These are phyloP conservation scores for Medicago lupulina DNA, from an alignment of 306 rosid genomes.

Conservation along the genomic window DNA sequence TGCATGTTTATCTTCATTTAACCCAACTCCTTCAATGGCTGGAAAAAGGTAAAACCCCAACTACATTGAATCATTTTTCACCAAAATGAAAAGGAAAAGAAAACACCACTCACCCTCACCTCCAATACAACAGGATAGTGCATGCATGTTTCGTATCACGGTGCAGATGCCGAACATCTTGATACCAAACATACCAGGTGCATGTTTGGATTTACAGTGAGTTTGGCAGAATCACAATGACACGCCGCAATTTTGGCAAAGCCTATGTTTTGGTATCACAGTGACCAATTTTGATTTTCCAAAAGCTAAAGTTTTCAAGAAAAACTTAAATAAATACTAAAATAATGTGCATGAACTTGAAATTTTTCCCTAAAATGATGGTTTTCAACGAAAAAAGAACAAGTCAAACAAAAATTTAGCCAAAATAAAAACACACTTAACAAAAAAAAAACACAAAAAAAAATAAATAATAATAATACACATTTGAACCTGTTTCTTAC, in stretches of 20 bases:
- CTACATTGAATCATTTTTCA: background rate
- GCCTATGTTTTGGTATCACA: too few relatives aligned
- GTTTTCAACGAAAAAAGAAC: background rate
- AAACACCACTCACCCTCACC: background rate
- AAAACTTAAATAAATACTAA: background rate
- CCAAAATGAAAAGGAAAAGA: background rate
- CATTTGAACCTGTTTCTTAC: constrained; percentile 2
- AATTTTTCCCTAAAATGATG: constrained; percentile 6
- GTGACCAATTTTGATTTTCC: too few relatives aligned
- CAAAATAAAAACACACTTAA: background rate
- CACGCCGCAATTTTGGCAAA: too few relatives aligned
- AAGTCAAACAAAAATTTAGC: constrained; percentile 18
- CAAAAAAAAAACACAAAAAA: background rate
- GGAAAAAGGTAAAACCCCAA: background rate
- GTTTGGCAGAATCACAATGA: too few relatives aligned
- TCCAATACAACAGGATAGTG: constrained; percentile 7
- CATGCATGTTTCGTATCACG: too few relatives aligned
- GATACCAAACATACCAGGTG: too few relatives aligned
- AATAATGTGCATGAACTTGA: background rate
- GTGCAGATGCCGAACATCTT: too few relatives aligned
- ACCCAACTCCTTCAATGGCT: constrained; percentile 12
- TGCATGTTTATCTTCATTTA: constrained; percentile 3
- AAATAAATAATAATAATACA: background rate
- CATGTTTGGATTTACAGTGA: too few relatives aligned
- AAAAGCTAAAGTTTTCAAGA: background rate